A percentile compares a stretch with the other conserved stretches of the same genome.
Evolutionary conservation across 2,329 filamentous ascomycete genomes (phyloP).

Genomic region (Penicillium capsulatum): DNA sequence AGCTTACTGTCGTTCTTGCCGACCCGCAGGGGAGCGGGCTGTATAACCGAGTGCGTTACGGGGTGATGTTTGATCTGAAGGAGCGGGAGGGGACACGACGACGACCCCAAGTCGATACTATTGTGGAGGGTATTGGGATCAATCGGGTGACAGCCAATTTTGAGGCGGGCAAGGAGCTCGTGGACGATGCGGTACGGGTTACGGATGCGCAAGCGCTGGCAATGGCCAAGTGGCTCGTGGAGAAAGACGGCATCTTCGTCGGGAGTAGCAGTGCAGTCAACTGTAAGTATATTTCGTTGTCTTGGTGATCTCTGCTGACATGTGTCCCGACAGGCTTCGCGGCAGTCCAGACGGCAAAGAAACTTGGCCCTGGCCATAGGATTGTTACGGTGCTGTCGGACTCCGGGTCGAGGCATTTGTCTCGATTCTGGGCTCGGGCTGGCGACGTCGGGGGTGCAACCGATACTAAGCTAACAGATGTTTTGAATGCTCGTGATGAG

Average conservation of each 20-base stretch:
- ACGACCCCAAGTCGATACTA: conserved; percentile 86
- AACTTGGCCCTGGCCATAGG: conserved; percentile 46
- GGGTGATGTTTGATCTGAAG: conserved; percentile 89
- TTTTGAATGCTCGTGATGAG: conserved; percentile 39
- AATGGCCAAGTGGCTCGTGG: conserved; percentile 96
- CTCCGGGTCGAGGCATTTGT: conserved; percentile 50
- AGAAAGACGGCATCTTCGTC: conserved; percentile 90
- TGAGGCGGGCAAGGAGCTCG: conserved; percentile 74
- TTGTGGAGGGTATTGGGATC: conserved; percentile 93
- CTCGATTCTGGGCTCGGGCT: conserved; percentile 49
- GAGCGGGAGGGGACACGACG: conserved; percentile 88
- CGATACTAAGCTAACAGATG: conserved; percentile 45
- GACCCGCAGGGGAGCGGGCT: conserved; percentile 93
- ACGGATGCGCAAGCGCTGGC: conserved; percentile 81
- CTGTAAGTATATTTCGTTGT: conserved; percentile 62
- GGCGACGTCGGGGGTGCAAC: conserved; percentile 45
- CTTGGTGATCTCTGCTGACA: too few relatives aligned
- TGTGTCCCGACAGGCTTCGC: conserved; percentile 39
- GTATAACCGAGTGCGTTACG: conserved; percentile 86
- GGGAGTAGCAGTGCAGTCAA: conserved; percentile 97
- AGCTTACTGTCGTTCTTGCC: conserved; percentile 71
- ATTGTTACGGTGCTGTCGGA: conserved; percentile 50
- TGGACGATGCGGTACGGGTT: conserved; percentile 87
- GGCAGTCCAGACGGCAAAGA: conserved; percentile 45
- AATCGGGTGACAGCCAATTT: conserved; percentile 94